These are phyloP conservation scores for Linnemannia elongata DNA, from an alignment of 192 early-diverging fungal species.

Conservation along the genomic window DNA sequence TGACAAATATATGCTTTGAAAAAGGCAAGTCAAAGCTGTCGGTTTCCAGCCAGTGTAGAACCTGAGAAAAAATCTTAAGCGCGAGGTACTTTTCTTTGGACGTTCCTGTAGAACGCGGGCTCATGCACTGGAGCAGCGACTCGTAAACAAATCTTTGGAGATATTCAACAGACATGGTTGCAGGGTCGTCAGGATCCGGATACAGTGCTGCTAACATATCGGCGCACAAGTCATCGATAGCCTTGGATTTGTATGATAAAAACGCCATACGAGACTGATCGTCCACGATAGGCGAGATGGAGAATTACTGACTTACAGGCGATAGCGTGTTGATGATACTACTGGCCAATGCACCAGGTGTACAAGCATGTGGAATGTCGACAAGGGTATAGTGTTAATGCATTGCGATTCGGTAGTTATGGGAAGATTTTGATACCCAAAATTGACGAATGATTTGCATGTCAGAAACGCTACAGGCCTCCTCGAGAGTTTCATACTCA, in stretches of 20 bases:
- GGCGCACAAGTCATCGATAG: conserved; percentile 15
- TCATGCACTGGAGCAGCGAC: conserved; percentile 7
- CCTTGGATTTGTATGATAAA: conserved; percentile 18
- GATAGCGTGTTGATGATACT: conserved; percentile 15
- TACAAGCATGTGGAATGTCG: background rate
- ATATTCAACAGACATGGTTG: conserved; percentile 22
- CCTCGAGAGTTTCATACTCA: too few relatives aligned
- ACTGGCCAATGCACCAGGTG: conserved; percentile 16
- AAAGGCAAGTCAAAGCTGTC: conserved; percentile 1
- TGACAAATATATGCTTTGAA: conserved; percentile 26
- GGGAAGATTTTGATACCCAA: too few relatives aligned
- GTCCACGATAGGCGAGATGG: conserved; percentile 4
- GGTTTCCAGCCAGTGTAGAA: conserved; percentile 23
- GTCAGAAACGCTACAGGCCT: too few relatives aligned
- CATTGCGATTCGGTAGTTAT: background rate
- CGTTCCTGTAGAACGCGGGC: conserved; percentile 14
- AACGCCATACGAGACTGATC: conserved; percentile 7
- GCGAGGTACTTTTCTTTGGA: conserved; percentile 12
- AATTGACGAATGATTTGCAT: too few relatives aligned
- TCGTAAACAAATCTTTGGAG: conserved; percentile 20
- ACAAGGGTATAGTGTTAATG: conserved; percentile 5
- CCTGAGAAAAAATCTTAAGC: conserved; percentile 18
- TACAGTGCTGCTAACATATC: conserved; percentile 18
- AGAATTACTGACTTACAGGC: conserved; percentile 1
- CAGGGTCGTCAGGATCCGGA: conserved; percentile 26